Conservation (phyloP, 306 rosid genomes). For the Castanea mollissima region DNA sequence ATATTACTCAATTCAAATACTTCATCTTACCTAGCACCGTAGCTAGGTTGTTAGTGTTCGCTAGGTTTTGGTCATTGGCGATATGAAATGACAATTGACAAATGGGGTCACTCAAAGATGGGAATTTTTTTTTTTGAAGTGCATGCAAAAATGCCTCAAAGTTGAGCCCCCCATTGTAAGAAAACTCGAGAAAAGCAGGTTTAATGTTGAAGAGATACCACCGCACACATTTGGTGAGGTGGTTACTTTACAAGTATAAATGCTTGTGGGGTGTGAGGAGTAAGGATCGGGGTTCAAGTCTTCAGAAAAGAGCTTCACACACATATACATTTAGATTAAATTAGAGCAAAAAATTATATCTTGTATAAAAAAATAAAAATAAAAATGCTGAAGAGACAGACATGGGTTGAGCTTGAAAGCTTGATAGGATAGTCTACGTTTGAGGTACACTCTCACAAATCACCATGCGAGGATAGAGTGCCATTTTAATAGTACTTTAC, state of each 20-base stretch:
- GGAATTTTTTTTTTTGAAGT: neutral
- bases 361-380: no score
- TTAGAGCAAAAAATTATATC: no score
- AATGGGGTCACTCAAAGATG: constrained; percentile 41
- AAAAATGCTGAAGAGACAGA: neutral
- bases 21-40: neutral
- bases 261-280: no score
- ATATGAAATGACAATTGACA: neutral
- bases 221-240: no score
- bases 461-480: neutral
- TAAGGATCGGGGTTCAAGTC: no score
- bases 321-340: no score
- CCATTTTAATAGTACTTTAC: neutral
- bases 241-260: no score
- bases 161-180: constrained; percentile 2
- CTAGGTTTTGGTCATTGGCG: constrained; percentile 1
- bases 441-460: neutral
- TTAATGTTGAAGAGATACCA: neutral
- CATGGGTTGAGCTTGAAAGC: neutral
- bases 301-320: no score
- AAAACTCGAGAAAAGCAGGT: constrained; percentile 3
- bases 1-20: neutral
- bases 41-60: constrained; percentile 19
- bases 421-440: neutral
- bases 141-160: constrained; percentile 17